Evolutionary conservation across 2,329 filamentous ascomycete species (phyloP), one percentile per base, ranked within the genome.

Genomic region (Penicillium sp.): DNA sequence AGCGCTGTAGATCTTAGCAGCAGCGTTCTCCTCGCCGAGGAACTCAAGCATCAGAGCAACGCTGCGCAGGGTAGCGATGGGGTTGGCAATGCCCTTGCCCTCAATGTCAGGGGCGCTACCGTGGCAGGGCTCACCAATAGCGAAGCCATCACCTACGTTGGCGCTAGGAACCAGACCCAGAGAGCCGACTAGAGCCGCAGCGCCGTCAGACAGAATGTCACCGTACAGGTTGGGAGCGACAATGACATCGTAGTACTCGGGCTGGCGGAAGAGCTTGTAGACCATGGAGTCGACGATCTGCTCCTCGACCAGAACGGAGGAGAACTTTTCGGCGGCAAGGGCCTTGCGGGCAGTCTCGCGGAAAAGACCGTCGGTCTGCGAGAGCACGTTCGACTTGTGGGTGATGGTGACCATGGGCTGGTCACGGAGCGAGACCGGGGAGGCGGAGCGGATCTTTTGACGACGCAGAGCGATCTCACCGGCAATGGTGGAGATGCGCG

Each of bases 251-350:
- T 97, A 99, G 68, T 88, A 88, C 68, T 88, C 83, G 36, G 94
- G 94, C 76, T 97, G 91, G 56, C 93, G 90, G 86, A 97, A 97
- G 51, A 99, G 88, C 81, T 97, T 97, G 85, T 97, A 97, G 52
- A 97, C 91, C 94, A 99, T 99, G 56, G 88, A 93, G 77, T 99
- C 94, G 58, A 99, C 93, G 64, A 99, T 99, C 79, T 99, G 94
- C 81, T 97, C 94, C 76, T 97, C 94, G 48, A 97, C 81, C 34
- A 77, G 76, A 47, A 96, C 78, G 44, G 74, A 75, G 54, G 76
- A 74, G 78, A 90, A 97, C 60, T 78, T 81, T 10, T 82, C 62
- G 45, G 81, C 80, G 23, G 85, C 81, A 7, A 97, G 85, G 3
- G 90, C 90, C 24, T 81, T 80, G 61, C 89, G 86, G 13, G 90